These are phyloP conservation scores for Hexamita inflata DNA, from an alignment of 208 protist species.

Conservation along the genomic window DNA sequence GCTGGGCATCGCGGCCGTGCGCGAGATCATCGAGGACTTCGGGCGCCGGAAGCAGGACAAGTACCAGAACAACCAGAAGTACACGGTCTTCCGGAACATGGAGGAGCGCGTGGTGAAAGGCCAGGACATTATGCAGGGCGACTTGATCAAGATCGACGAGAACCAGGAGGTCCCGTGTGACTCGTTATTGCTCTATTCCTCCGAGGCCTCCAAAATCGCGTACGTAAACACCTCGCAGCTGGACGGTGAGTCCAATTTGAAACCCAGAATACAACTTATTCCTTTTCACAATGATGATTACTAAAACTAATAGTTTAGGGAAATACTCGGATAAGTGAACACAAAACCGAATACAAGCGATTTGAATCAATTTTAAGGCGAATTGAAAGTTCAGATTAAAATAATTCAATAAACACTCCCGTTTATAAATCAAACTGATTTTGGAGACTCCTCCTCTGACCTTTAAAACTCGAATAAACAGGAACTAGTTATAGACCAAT, in stretches of 20 bases:
- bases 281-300: too few species aligned
- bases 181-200: constrained; percentile 9
- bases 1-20: background rate
- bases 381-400: too few species aligned
- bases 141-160: constrained; percentile 69
- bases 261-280: too few species aligned
- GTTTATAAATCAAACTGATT: too few species aligned
- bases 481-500: too few species aligned
- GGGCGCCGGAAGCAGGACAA: background rate
- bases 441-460: too few species aligned
- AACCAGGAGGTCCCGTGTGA: constrained; percentile 60
- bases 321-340: too few species aligned
- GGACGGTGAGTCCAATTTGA: constrained; percentile 96
- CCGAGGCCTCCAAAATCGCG: background rate
- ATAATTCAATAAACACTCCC: too few species aligned
- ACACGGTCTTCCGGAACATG: background rate
- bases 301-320: too few species aligned
- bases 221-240: constrained; percentile 79
- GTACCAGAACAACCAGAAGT: background rate
- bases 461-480: too few species aligned
- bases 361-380: too few species aligned
- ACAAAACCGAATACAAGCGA: too few species aligned
- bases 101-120: constrained; percentile 22
- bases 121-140: constrained; percentile 69
- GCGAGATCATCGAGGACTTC: constrained; percentile 21